phyloP scores from a whole-genome alignment of 2,329 filamentous ascomycete species.

The Alternaria infectoria region DNA sequence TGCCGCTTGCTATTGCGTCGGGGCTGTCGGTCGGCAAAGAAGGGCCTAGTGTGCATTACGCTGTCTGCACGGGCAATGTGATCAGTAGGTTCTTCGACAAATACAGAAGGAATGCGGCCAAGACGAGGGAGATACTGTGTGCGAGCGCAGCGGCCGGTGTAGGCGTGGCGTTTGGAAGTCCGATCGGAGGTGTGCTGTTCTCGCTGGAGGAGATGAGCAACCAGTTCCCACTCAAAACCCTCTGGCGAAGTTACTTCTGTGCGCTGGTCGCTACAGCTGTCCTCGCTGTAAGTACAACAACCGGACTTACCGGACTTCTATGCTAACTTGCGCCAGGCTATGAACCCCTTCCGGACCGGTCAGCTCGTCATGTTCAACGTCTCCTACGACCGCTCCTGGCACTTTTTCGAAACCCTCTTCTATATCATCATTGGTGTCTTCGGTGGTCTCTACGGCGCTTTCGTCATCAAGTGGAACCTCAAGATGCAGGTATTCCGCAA shows the following conservation, averaged over 20 bases:
- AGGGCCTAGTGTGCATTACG: constrained; percentile 98
- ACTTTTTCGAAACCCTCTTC: constrained; percentile 95
- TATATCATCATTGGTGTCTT: constrained; percentile 92
- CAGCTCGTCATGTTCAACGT: constrained; percentile 99
- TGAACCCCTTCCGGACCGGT: constrained; percentile 97
- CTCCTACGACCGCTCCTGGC: constrained; percentile 93
- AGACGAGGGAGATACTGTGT: constrained; percentile 92
- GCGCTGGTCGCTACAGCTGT: constrained; percentile 93
- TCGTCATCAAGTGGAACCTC: constrained; percentile 98
- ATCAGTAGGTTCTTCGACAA: constrained; percentile 92
- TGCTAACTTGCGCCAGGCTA: constrained; percentile 59
- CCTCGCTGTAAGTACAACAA: constrained; percentile 63
- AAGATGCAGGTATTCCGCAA: constrained; percentile 91
- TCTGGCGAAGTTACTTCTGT: constrained; percentile 99
- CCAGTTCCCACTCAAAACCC: constrained; percentile 93
- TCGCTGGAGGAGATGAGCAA: constrained; percentile 98
- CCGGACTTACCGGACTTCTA: accelerated
- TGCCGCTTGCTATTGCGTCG: constrained; percentile 91
- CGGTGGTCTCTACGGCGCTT: constrained; percentile 91
- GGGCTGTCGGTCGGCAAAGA: constrained; percentile 96
- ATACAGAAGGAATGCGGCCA: constrained; percentile 88
- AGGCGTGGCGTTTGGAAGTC: constrained; percentile 94
- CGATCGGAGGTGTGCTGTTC: constrained; percentile 95
- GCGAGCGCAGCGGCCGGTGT: constrained; percentile 95
- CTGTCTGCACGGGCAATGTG: constrained; percentile 95